Conservation (phyloP, 2,329 filamentous ascomycete genomes). For the Neurospora crassa region DNA sequence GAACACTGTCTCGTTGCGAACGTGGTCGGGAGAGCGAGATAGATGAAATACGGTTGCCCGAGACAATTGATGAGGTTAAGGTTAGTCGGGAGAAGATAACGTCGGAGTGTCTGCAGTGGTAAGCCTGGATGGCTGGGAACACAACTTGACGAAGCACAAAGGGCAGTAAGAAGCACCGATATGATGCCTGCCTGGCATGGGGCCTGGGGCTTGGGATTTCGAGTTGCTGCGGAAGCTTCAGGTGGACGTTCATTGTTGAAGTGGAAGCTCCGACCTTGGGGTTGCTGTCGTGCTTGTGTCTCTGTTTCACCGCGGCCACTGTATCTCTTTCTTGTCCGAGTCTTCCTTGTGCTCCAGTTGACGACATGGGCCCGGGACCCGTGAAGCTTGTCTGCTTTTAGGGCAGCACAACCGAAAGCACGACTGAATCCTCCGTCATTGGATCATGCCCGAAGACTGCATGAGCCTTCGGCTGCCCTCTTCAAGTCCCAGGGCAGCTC, state of each 20-base stretch:
- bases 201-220: not conserved
- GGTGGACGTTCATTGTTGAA: not conserved
- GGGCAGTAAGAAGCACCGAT: not conserved
- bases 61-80: not conserved
- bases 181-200: not conserved
- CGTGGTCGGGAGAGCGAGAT: not conserved
- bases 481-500: not conserved
- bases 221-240: not conserved
- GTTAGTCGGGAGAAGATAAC: not conserved
- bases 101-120: not conserved
- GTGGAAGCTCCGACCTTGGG: not conserved
- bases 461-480: not conserved
- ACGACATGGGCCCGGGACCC: not conserved
- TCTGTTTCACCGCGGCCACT: not conserved
- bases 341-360: not conserved
- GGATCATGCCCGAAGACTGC: not conserved
- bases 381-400: not conserved
- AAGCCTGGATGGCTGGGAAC: not conserved
- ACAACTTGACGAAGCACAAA: not conserved
- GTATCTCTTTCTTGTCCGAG: not conserved
- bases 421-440: not conserved
- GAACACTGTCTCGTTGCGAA: not conserved
- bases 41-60: not conserved
- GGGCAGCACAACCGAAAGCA: not conserved
- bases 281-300: not conserved